These are phyloP conservation scores for Backusella australiensis DNA, from an alignment of 192 early-diverging fungal species.

Conservation along the genomic window DNA sequence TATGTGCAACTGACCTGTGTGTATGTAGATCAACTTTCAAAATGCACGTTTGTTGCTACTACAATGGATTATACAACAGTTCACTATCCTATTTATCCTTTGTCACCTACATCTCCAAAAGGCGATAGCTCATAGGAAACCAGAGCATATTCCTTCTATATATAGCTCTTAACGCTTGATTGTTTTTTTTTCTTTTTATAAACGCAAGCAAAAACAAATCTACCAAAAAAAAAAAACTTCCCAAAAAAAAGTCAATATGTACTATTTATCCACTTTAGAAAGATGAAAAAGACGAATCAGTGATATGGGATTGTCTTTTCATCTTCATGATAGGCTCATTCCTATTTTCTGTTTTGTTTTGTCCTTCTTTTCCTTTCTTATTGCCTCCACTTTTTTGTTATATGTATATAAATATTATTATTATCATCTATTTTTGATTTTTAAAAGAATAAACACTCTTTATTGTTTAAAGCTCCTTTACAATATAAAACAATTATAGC, in stretches of 20 bases:
- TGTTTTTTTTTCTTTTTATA: not conserved
- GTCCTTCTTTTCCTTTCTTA: not conserved
- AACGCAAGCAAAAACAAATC: too few relatives aligned
- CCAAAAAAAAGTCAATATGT: not conserved
- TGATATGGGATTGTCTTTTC: not conserved
- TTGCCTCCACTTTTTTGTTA: not conserved
- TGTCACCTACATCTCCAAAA: not conserved
- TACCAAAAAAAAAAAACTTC: too few relatives aligned
- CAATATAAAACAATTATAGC: too few relatives aligned
- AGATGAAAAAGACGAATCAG: not conserved
- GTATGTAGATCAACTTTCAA: conserved; percentile 17
- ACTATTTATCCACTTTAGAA: not conserved
- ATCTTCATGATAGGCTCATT: not conserved
- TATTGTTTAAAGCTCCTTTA: too few relatives aligned
- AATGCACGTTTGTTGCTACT: conserved; percentile 16
- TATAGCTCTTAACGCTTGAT: not conserved
- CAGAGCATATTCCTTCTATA: not conserved
- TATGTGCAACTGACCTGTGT: not conserved
- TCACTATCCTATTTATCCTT: conserved; percentile 21
- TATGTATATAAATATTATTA: not conserved
- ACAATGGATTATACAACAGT: conserved; percentile 13
- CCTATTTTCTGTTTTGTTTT: not conserved
- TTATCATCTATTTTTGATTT: not conserved
- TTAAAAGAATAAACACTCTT: not conserved
- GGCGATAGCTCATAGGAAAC: not conserved